These are phyloP conservation scores for Auriscalpium orientale DNA, from an alignment of 768 basidiomycete species.

Conservation along the genomic window DNA sequence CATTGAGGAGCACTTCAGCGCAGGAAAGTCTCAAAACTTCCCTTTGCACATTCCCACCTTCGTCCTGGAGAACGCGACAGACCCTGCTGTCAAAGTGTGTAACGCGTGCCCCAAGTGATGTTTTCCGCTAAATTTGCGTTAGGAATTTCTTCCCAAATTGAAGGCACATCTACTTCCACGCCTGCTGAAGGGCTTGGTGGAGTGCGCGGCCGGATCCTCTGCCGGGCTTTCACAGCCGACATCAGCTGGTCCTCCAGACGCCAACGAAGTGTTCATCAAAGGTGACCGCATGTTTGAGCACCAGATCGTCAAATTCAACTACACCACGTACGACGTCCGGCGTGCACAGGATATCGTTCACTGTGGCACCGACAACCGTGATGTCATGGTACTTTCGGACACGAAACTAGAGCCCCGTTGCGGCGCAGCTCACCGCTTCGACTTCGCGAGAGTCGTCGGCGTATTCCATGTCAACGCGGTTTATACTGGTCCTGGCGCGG, in stretches of 20 bases:
- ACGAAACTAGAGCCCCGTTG: constrained; percentile 5
- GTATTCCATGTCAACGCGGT: background rate
- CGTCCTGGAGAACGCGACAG: background rate
- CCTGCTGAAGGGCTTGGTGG: background rate
- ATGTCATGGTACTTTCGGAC: constrained; percentile 13
- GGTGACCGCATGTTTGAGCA: constrained; percentile 18
- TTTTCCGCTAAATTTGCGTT: background rate
- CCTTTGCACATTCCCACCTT: background rate
- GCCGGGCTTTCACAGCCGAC: no score
- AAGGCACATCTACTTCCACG: background rate
- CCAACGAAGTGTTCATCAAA: constrained; percentile 3
- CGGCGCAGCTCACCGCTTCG: constrained; percentile 13
- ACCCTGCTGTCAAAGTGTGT: background rate
- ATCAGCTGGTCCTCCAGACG: background rate
- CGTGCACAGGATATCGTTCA: constrained; percentile 15
- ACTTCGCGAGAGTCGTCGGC: constrained; percentile 16
- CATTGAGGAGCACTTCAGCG: background rate
- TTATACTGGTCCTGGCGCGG: background rate
- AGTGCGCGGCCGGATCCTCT: no score
- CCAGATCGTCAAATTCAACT: constrained; percentile 14
- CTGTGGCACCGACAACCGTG: background rate
- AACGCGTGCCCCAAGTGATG: background rate
- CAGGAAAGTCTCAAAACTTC: background rate
- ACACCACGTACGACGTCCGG: constrained; percentile 17
- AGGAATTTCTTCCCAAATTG: background rate